Percentiles rank a stretch among this genome's conserved stretches.
phyloP scores from a whole-genome alignment of 129 eudicot species.

The Helianthus annuus region HanXRQr2.0-SUNRISE NC_035439.2:123138173-123138672 shows the following conservation, averaged over 20 bases:
- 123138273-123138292: not conserved
- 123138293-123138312: not conserved
- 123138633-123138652: constrained; percentile 70
- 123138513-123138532: constrained; percentile 36
- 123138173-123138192: too few relatives aligned
- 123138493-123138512: constrained; percentile 51
- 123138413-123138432: constrained; percentile 55
- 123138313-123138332: constrained; percentile 3
- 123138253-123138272: not conserved
- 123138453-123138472: constrained; percentile 49
- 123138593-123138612: constrained; percentile 40
- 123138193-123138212: too few relatives aligned
- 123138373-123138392: constrained; percentile 37
- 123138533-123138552: constrained; percentile 27
- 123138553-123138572: constrained; percentile 30
- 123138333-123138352: constrained; percentile 5
- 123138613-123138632: constrained; percentile 61
- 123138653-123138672: constrained; percentile 64
- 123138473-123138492: constrained; percentile 72
- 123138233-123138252: not conserved
- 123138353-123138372: constrained; percentile 35
- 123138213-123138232: too few relatives aligned
- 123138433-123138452: constrained; percentile 70
- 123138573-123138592: constrained; percentile 40
- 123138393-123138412: not conserved